phyloP scores from a whole-genome alignment of 2,329 filamentous ascomycete species.

The Pseudopyrenochaeta lycopersici region DNA sequence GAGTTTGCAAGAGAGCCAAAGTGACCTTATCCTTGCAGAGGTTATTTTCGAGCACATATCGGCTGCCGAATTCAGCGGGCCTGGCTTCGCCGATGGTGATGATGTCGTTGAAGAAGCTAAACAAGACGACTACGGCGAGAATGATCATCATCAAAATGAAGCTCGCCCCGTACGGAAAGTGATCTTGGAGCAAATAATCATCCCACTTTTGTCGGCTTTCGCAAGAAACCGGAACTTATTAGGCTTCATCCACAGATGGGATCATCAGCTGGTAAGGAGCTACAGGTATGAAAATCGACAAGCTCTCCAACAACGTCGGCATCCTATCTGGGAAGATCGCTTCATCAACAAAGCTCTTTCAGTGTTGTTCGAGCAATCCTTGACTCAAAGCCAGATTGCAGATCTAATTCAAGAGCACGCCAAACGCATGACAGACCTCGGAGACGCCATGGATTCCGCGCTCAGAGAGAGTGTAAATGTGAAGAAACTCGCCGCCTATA shows the following conservation, averaged over 20 bases:
- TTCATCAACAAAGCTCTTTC: slow-evolving; percentile 31
- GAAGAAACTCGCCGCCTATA: slow-evolving; percentile 28
- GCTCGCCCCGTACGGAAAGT: neutral
- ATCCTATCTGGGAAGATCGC: slow-evolving; percentile 43
- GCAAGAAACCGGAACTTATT: slow-evolving; percentile 44
- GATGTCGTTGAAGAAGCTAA: neutral
- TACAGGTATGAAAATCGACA: slow-evolving; percentile 25
- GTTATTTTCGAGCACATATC: slow-evolving; percentile 44
- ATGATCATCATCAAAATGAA: neutral
- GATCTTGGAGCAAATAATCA: slow-evolving; percentile 30
- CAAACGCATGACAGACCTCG: slow-evolving; percentile 25
- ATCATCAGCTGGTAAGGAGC: slow-evolving; percentile 38
- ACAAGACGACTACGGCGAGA: neutral
- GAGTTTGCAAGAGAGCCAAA: slow-evolving; percentile 18
- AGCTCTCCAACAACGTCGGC: slow-evolving; percentile 21
- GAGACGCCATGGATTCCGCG: slow-evolving; percentile 16
- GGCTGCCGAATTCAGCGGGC: slow-evolving; percentile 17
- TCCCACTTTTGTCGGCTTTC: slow-evolving; percentile 46
- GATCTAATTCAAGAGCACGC: slow-evolving; percentile 40
- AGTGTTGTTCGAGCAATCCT: slow-evolving; percentile 37
- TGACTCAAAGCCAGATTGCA: slow-evolving; percentile 45
- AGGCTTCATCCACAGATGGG: slow-evolving; percentile 47
- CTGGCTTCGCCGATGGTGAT: slow-evolving; percentile 15
- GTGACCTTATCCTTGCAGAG: slow-evolving; percentile 37
- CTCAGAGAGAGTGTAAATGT: slow-evolving; percentile 23